Base-by-base conservation (phyloP, 768 basidiomycete species). In the Rhizopogon vinicolor region DNA sequence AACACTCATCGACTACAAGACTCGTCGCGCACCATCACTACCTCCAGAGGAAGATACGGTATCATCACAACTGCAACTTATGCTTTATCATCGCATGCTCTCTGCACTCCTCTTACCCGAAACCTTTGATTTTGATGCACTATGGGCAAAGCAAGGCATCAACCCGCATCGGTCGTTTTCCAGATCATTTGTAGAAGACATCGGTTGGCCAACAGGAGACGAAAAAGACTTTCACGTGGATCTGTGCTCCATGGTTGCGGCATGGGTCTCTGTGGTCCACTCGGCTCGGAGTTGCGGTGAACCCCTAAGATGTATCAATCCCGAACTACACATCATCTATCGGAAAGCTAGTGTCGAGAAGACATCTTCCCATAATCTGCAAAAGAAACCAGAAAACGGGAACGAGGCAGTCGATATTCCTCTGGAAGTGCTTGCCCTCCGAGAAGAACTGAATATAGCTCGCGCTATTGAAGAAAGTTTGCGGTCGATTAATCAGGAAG, bases 11-110 rank as follows among this genome's bases (percentile, higher is more conserved):
- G 91, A 93, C 60, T 86, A 85, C 44, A 93, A 93, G 67, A 90
- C 89, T 16, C 79, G 90, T 44, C 72, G 67, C 12, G 65, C 67
- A 3, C 56, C 72, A 1, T 74, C 66, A 13, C 59, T 91, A 1
- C 89, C 90, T 1, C 65, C 74, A 3, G 74, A 83, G 13, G 75
- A 77, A 41, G 89, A 91, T 58, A 76, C 82, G 0, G 65, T 79
- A 13, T 65, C 83, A 1, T 76, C 89, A 0, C 80, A 81, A 7
- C 69, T 91, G 37, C 91, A 93, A 65, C 76, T 92, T 5, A 90
- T 90, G 86, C 69, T 91, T 39, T 93, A 93, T 63, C 78, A 81
- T 61, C 81, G 82, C 16, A 79, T 93, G 51, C 74, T 93, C 39
- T 73, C 75, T 19, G 69, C 71, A 3, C 69, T 90, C 12, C 65